Percentiles rank a stretch among this genome's conserved stretches.
phyloP scores from a whole-genome alignment of 768 basidiomycete species.

The Auricularia sp. region DNA sequence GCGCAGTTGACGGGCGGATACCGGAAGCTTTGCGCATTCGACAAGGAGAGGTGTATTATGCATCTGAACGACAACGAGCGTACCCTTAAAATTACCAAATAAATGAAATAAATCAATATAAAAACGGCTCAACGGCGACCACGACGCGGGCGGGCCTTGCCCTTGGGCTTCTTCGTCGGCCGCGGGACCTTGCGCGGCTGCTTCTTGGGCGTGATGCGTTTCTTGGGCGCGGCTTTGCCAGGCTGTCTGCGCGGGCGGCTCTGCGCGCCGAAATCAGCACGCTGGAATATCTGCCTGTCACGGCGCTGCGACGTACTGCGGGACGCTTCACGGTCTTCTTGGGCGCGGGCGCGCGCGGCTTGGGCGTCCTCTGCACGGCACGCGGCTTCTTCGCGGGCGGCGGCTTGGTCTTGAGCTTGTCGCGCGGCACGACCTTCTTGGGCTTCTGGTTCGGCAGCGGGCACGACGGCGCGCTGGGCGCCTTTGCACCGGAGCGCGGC shows the following conservation, averaged over 20 bases:
- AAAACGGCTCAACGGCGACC: neutral
- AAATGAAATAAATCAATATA: neutral
- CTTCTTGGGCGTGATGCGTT: neutral
- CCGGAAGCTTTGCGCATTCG: no score
- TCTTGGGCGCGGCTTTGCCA: neutral
- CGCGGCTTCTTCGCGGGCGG: neutral
- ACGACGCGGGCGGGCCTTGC: neutral
- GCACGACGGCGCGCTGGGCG: neutral
- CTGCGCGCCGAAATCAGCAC: neutral
- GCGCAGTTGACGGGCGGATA: no score
- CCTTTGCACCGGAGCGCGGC: neutral
- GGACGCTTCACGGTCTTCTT: neutral
- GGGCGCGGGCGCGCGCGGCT: neutral
- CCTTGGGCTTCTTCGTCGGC: neutral
- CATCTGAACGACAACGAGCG: no score
- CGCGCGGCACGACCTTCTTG: neutral
- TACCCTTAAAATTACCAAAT: neutral
- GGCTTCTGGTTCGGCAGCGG: neutral
- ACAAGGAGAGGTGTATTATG: no score
- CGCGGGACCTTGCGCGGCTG: neutral
- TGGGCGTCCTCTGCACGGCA: neutral
- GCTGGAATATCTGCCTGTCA: neutral
- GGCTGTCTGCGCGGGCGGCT: neutral
- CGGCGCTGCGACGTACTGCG: neutral
- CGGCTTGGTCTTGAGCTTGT: neutral